A percentile compares a stretch with the other conserved stretches of the same genome.
phyloP scores from a whole-genome alignment of 78 protist species.

The Protostelium mycophagum region DNA sequence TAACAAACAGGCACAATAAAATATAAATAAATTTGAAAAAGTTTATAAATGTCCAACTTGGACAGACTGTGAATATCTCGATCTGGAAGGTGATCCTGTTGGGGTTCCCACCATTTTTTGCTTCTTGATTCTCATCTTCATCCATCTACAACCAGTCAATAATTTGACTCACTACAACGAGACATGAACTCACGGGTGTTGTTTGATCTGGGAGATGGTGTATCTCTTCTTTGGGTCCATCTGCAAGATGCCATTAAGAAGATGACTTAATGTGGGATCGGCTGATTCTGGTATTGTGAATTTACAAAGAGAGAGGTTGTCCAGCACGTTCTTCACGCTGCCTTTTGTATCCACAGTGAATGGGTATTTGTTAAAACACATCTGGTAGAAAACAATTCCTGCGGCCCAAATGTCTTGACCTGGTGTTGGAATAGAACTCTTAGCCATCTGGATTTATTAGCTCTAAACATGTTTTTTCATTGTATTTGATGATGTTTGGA shows the following conservation, averaged over 20 bases:
- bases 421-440: not conserved
- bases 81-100: not conserved
- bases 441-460: not conserved
- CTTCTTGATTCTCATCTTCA: not conserved
- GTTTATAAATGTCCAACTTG: no score
- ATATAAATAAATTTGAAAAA: no score
- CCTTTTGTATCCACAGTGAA: constrained; percentile 36
- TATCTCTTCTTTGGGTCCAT: constrained; percentile 46
- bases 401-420: not conserved
- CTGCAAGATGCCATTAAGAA: constrained; percentile 43
- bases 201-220: constrained; percentile 46
- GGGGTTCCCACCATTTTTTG: not conserved
- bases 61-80: no score
- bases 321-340: constrained; percentile 33
- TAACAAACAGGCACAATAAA: no score
- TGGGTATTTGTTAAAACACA: constrained; percentile 55
- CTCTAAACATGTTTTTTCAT: not conserved
- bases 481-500: not conserved
- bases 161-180: no score
- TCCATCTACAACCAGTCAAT: not conserved
- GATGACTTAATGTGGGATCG: constrained; percentile 21
- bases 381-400: constrained; percentile 10
- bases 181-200: constrained; percentile 38
- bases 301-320: constrained; percentile 49
- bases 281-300: constrained; percentile 34